phyloP scores from a whole-genome alignment of 495 filamentous ascomycete genomes.

The Hypoxylon subgilvum region DNA sequence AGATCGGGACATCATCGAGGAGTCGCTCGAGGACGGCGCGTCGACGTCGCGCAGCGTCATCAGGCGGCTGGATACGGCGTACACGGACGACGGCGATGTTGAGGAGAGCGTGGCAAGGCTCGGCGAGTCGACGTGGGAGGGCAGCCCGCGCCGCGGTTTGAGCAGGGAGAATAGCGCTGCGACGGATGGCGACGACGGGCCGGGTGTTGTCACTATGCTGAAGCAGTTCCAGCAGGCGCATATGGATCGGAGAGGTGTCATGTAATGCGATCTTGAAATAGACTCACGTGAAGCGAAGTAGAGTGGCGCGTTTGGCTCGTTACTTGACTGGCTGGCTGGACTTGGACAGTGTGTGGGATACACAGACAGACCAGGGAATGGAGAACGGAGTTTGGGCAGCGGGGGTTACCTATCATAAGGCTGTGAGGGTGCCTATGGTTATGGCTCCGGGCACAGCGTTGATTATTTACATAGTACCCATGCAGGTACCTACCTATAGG shows the following conservation, averaged over 20 bases:
- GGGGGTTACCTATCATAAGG: not conserved
- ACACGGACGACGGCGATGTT: slow-evolving; percentile 60
- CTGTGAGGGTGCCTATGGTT: no score
- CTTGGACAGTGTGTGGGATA: not conserved
- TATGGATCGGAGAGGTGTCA: slow-evolving; percentile 60
- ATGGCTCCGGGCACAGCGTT: not conserved
- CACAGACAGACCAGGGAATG: not conserved
- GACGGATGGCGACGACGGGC: slow-evolving; percentile 50
- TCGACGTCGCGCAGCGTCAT: slow-evolving; percentile 73
- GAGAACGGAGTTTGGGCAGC: not conserved
- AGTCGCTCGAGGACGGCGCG: slow-evolving; percentile 52
- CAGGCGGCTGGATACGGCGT: slow-evolving; percentile 64
- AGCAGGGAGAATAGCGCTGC: slow-evolving; percentile 51
- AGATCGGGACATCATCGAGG: slow-evolving; percentile 55
- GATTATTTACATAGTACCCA: not conserved
- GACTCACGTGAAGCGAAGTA: not conserved
- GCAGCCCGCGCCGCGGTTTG: slow-evolving; percentile 48
- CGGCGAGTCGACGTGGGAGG: slow-evolving; percentile 62
- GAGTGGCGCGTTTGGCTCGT: not conserved
- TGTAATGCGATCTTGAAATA: slow-evolving; percentile 26
- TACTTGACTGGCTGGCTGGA: not conserved
- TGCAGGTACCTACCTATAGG: not conserved
- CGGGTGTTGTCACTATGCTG: slow-evolving; percentile 82
- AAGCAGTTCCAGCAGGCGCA: slow-evolving; percentile 90
- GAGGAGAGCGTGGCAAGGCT: slow-evolving; percentile 57